Percentiles rank a stretch among this genome's conserved stretches.
phyloP scores from a whole-genome alignment of 345 rosid species.

The Linum tenue region DNA sequence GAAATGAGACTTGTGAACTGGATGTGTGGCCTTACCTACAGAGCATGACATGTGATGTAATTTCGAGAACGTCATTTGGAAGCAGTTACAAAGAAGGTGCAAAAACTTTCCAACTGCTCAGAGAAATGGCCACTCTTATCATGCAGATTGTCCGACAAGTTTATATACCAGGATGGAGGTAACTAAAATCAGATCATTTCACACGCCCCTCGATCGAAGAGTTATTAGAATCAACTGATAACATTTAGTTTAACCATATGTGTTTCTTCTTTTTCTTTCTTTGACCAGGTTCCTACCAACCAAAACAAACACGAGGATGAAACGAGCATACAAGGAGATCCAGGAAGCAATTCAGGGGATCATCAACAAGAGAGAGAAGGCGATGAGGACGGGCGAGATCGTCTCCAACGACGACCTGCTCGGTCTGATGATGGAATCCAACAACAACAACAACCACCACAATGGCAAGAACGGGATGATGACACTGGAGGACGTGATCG shows the following conservation, averaged over 20 bases:
- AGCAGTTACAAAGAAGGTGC: conserved; percentile 38
- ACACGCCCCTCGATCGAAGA: too few species aligned
- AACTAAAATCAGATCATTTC: too few species aligned
- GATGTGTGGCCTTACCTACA: conserved; percentile 5
- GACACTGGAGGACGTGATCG: conserved; percentile 27
- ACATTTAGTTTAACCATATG: too few species aligned
- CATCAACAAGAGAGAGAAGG: conserved; percentile 30
- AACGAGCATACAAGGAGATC: conserved; percentile 27
- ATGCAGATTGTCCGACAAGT: not conserved
- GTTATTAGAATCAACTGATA: too few species aligned
- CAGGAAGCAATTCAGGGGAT: conserved; percentile 20
- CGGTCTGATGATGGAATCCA: conserved; percentile 38
- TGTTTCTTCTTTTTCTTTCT: too few species aligned
- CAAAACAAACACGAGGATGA: conserved; percentile 30
- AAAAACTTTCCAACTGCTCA: conserved; percentile 29
- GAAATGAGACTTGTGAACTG: too few species aligned
- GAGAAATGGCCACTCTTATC: conserved; percentile 9
- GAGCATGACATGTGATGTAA: conserved; percentile 31
- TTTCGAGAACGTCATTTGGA: conserved; percentile 42
- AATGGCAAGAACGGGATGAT: conserved; percentile 17
- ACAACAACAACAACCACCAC: conserved; percentile 6
- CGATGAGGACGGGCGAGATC: conserved; percentile 24
- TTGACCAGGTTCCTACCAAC: conserved; percentile 28
- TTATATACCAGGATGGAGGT: conserved; percentile 15
- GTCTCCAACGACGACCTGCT: conserved; percentile 28